Conservation (phyloP, 140 eudicot genomes). For the Senecio squalidus region DNA sequence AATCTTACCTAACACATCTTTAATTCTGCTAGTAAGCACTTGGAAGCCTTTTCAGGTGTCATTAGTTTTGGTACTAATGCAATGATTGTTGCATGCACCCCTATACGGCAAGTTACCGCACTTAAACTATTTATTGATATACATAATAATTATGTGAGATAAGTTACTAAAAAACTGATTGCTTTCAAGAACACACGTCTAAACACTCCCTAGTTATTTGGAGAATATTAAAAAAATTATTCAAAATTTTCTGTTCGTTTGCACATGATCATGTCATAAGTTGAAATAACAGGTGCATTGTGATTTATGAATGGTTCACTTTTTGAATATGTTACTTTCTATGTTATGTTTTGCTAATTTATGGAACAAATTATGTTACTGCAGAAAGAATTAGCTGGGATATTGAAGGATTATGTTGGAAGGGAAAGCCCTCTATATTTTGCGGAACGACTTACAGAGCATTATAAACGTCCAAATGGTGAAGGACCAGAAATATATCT, state of each 20-base stretch:
- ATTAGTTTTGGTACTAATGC: too few relatives aligned
- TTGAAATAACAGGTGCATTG: not conserved
- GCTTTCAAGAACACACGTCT: not conserved
- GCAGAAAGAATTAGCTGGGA: conserved; percentile 82
- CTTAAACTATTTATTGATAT: not conserved
- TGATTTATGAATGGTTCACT: not conserved
- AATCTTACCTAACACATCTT: too few relatives aligned
- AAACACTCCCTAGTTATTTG: not conserved
- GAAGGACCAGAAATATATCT: conserved; percentile 81
- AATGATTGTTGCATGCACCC: too few relatives aligned
- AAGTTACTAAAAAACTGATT: not conserved
- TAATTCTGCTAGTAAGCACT: too few relatives aligned
- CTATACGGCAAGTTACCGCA: too few relatives aligned
- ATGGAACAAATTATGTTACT: conserved; percentile 7
- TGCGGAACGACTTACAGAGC: conserved; percentile 85
- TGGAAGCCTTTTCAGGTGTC: too few relatives aligned
- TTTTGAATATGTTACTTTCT: not conserved
- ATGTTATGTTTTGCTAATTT: conserved; percentile 3
- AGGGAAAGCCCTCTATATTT: conserved; percentile 87
- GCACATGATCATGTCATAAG: not conserved
- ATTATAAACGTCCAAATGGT: conserved; percentile 73
- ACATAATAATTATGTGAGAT: not conserved
- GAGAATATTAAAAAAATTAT: not conserved
- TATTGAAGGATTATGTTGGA: conserved; percentile 81
- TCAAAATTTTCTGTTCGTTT: not conserved